Evolutionary conservation across 73 alveolate species (phyloP).

Genomic region (Blepharisma japonicum): DNA sequence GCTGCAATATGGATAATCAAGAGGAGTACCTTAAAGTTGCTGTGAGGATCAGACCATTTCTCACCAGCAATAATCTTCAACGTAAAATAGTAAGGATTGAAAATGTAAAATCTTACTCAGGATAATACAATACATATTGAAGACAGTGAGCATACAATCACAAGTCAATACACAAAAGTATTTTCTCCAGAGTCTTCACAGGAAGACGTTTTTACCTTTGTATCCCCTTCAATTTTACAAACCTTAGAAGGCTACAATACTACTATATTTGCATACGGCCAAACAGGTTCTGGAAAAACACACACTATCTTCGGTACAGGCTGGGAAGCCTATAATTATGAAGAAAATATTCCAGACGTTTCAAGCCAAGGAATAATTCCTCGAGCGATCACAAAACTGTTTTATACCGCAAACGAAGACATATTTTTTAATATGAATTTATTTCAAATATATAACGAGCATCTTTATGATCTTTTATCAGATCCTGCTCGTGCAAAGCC

Average conservation of each 20-base stretch:
- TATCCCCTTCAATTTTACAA: neutral
- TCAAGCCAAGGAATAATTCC: slow-evolving; percentile 59
- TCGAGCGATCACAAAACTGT: slow-evolving; percentile 55
- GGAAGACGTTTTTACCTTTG: neutral
- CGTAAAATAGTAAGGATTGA: neutral
- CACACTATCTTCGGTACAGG: slow-evolving; percentile 77
- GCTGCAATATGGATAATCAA: neutral
- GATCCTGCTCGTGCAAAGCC: slow-evolving; percentile 45
- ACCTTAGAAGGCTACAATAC: slow-evolving; percentile 59
- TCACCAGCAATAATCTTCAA: neutral
- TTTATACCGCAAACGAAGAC: slow-evolving; percentile 44
- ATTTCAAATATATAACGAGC: slow-evolving; percentile 85
- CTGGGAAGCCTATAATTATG: slow-evolving; percentile 5
- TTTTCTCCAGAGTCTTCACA: neutral
- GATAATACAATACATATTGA: neutral
- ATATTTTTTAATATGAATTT: slow-evolving; percentile 63
- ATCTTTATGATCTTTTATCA: slow-evolving; percentile 56
- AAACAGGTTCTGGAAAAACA: slow-evolving; percentile 88
- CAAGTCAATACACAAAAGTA: slow-evolving; percentile 7
- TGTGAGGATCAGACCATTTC: neutral
- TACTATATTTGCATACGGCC: slow-evolving; percentile 77
- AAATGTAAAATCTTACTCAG: neutral
- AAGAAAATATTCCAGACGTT: slow-evolving; percentile 29
- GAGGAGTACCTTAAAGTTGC: slow-evolving; percentile 2
- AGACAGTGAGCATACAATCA: neutral